Percentiles rank a stretch among this genome's conserved stretches.
These are phyloP conservation scores for Fagopyrum esculentum DNA, from an alignment of 148 eudicot species.

Conservation along the genomic window DNA sequence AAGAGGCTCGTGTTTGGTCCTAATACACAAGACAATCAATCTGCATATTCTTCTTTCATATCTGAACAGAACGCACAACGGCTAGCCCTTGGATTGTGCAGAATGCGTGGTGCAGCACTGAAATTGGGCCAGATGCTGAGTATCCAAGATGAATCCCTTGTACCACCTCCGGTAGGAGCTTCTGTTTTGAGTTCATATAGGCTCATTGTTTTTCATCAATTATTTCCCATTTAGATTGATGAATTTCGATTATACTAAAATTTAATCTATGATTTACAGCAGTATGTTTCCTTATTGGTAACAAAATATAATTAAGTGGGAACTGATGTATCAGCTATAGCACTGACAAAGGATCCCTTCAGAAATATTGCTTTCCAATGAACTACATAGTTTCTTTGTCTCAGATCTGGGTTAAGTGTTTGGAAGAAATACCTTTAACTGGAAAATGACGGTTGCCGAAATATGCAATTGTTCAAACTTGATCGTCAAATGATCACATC, in stretches of 20 bases:
- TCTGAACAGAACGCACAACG: slow-evolving; percentile 91
- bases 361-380: slow-evolving; percentile 1
- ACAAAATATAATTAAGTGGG: not conserved
- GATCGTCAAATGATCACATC: not conserved
- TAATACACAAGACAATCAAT: slow-evolving; percentile 34
- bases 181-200: slow-evolving; percentile 6
- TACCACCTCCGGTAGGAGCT: slow-evolving; percentile 79
- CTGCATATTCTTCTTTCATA: slow-evolving; percentile 60
- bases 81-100: slow-evolving; percentile 90
- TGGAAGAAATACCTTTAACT: not conserved
- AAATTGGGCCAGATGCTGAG: slow-evolving; percentile 98
- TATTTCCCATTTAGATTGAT: not conserved
- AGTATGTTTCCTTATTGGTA: not conserved
- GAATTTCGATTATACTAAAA: not conserved
- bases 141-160: slow-evolving; percentile 89
- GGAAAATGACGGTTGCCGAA: not conserved
- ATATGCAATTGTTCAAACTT: not conserved
- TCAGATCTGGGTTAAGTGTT: not conserved
- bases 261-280: not conserved
- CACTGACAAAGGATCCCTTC: not conserved
- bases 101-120: slow-evolving; percentile 99
- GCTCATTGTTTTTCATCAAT: slow-evolving; percentile 5
- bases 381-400: not conserved
- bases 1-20: slow-evolving; percentile 66
- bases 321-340: not conserved